Conservation (phyloP, 2,329 filamentous ascomycete genomes). For the Aspergillus novoparasiticus region DNA sequence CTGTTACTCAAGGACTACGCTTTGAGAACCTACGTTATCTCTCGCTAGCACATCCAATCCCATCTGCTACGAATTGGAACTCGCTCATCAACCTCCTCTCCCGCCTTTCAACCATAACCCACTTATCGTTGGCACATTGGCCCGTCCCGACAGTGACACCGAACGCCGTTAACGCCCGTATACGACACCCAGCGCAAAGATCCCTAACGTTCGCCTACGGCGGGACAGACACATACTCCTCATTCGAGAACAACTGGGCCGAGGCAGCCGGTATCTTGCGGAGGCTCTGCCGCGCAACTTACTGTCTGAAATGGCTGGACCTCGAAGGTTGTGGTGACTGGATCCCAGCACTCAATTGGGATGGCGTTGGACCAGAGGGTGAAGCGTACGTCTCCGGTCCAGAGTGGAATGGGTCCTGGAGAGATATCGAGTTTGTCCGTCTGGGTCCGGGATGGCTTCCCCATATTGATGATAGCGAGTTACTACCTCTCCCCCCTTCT, state of each 20-base stretch:
- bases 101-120: constrained; percentile 59
- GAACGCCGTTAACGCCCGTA: constrained; percentile 50
- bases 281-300: constrained; percentile 57
- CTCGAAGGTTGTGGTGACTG: constrained; percentile 62
- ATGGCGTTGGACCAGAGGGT: constrained; percentile 31
- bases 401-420: constrained; percentile 51
- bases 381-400: constrained; percentile 35
- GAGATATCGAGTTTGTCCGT: constrained; percentile 46
- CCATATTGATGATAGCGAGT: constrained; percentile 19
- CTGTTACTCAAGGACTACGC: constrained; percentile 32
- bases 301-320: constrained; percentile 64
- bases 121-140: constrained; percentile 66
- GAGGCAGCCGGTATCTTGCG: constrained; percentile 60
- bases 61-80: constrained; percentile 53
- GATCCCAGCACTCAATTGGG: constrained; percentile 55
- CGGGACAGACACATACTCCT: constrained; percentile 56
- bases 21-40: constrained; percentile 60
- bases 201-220: constrained; percentile 50
- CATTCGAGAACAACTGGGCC: constrained; percentile 56
- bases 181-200: constrained; percentile 43
- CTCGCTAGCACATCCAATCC: constrained; percentile 57
- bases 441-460: constrained; percentile 47
- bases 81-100: constrained; percentile 57
- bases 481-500: neutral
- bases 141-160: constrained; percentile 61